phyloP scores from a whole-genome alignment of 345 rosid genomes.

The Anacardium occidentale region DNA sequence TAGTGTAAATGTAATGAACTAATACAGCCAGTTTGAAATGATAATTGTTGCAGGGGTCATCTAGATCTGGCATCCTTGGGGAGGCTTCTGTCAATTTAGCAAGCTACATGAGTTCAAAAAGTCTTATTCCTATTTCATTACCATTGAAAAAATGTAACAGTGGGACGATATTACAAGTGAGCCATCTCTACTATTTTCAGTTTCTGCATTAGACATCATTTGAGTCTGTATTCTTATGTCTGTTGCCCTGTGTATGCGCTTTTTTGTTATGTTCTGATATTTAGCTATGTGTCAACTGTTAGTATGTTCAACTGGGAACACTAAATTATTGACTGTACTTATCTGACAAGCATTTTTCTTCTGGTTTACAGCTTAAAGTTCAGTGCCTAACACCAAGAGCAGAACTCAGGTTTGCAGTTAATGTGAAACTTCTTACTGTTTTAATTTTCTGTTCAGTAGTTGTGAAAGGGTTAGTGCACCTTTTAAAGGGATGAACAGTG shows the following conservation, averaged over 20 bases:
- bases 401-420: slow-evolving; percentile 43
- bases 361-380: slow-evolving; percentile 51
- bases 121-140: slow-evolving; percentile 49
- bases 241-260: background rate
- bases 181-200: slow-evolving; percentile 22
- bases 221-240: background rate
- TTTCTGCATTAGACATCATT: background rate
- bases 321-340: slow-evolving; percentile 9
- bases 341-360: slow-evolving; percentile 13
- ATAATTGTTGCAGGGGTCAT: slow-evolving; percentile 43
- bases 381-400: slow-evolving; percentile 49
- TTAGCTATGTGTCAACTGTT: background rate
- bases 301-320: background rate
- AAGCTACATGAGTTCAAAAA: slow-evolving; percentile 41
- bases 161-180: slow-evolving; percentile 54
- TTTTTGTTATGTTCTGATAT: background rate
- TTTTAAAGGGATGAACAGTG: slow-evolving; percentile 46
- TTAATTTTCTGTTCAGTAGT: slow-evolving; percentile 19
- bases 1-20: slow-evolving; percentile 15
- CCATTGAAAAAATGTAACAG: slow-evolving; percentile 54
- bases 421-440: background rate
- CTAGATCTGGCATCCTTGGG: slow-evolving; percentile 55
- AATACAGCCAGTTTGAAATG: slow-evolving; percentile 18
- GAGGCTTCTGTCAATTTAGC: slow-evolving; percentile 58
- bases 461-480: slow-evolving; percentile 26